phyloP scores from a whole-genome alignment of 495 filamentous ascomycete species.

The Penicillium odoratum region DNA sequence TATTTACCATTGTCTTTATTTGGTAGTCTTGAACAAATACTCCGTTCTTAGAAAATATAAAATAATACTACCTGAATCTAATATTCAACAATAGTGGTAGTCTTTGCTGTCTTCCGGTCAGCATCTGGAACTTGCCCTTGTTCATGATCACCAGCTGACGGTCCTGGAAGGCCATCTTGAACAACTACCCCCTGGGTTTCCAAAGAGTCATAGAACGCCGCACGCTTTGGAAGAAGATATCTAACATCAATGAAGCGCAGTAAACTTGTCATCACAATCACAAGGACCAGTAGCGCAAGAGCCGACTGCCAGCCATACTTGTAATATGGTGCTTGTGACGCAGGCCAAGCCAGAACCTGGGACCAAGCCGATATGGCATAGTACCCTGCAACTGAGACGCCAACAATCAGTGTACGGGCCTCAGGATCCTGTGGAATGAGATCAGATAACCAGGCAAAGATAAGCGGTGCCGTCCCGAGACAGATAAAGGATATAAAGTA shows the following conservation, averaged over 20 bases:
- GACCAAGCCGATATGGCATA: conserved; percentile 36
- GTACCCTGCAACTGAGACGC: conserved; percentile 32
- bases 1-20: background rate
- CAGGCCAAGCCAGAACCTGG: conserved; percentile 35
- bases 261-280: conserved; percentile 31
- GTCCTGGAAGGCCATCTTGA: conserved; percentile 1
- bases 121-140: background rate
- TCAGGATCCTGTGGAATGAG: conserved; percentile 36
- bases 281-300: conserved; percentile 27
- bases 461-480: conserved; percentile 35
- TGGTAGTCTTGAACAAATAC: no score
- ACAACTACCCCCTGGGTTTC: conserved; percentile 14
- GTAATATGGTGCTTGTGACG: conserved; percentile 32
- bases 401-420: conserved; percentile 28
- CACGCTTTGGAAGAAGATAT: conserved; percentile 30
- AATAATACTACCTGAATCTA: background rate
- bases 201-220: conserved; percentile 21
- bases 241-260: conserved; percentile 29
- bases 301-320: conserved; percentile 35
- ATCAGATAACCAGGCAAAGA: conserved; percentile 35
- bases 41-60: background rate
- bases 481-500: conserved; percentile 31
- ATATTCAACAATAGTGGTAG: background rate
- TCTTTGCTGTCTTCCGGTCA: conserved; percentile 2
- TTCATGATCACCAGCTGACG: background rate